Conservation (phyloP, 140 eudicot genomes). For the Senecio squalidus region DNA sequence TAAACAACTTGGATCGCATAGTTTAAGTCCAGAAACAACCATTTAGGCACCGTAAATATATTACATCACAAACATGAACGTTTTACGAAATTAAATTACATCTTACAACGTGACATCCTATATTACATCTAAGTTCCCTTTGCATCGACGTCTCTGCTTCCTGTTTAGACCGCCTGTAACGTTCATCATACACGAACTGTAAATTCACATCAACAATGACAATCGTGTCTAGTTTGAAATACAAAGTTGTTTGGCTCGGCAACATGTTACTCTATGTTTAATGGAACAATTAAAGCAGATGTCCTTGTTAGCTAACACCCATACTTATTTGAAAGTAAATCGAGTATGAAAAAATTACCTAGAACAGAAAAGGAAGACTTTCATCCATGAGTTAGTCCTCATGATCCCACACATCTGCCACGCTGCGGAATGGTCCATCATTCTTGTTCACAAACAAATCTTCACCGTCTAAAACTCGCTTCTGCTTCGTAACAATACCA, state of each 20-base stretch:
- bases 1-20: too few relatives aligned
- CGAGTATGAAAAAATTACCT: too few relatives aligned
- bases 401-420: constrained; percentile 59
- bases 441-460: constrained; percentile 56
- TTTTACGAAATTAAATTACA: too few relatives aligned
- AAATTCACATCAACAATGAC: too few relatives aligned
- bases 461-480: constrained; percentile 65
- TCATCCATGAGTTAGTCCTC: constrained; percentile 33
- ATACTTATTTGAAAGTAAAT: too few relatives aligned
- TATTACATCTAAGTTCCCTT: not conserved
- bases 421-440: constrained; percentile 38
- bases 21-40: too few relatives aligned
- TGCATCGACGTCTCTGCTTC: not conserved
- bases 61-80: too few relatives aligned
- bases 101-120: not conserved
- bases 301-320: too few relatives aligned
- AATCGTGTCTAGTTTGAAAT: not conserved
- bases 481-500: constrained; percentile 20
- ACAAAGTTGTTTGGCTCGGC: too few relatives aligned
- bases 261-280: too few relatives aligned
- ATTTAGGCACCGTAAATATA: not conserved
- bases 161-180: not conserved
- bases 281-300: too few relatives aligned
- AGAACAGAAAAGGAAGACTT: not conserved
- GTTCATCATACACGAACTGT: not conserved